Conservation (phyloP, 306 rosid genomes). For the Pueraria montana region DNA sequence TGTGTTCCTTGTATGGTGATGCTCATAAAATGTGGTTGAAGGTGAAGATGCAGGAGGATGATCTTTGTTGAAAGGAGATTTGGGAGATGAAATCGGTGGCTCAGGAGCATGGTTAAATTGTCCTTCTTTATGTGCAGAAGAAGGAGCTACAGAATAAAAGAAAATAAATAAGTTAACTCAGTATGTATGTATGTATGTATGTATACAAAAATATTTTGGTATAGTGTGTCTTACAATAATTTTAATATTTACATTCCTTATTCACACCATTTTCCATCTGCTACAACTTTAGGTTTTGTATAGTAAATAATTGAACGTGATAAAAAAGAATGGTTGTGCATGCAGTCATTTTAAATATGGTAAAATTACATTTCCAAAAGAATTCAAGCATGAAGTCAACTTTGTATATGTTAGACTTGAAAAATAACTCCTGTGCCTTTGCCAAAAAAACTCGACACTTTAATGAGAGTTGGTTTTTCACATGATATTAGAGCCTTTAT, state of each 20-base stretch:
- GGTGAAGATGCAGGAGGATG: constrained; percentile 70
- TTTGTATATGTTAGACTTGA: not conserved
- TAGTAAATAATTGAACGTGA: constrained; percentile 7
- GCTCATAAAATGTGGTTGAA: constrained; percentile 56
- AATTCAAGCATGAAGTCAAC: constrained; percentile 25
- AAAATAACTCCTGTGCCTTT: not conserved
- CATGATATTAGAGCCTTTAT: constrained; percentile 2
- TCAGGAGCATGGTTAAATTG: constrained; percentile 57
- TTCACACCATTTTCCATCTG: constrained; percentile 2
- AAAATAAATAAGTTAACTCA: constrained; percentile 32
- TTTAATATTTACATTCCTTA: constrained; percentile 22
- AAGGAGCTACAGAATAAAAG: constrained; percentile 64
- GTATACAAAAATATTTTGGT: not conserved
- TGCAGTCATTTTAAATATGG: not conserved
- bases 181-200: not conserved
- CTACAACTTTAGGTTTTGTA: constrained; percentile 8
- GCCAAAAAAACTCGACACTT: not conserved
- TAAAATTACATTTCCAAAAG: constrained; percentile 17
- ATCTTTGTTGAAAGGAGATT: constrained; percentile 56
- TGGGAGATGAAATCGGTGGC: constrained; percentile 58
- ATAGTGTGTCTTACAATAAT: constrained; percentile 4
- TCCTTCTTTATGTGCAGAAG: constrained; percentile 56
- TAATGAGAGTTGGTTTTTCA: not conserved
- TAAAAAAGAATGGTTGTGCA: constrained; percentile 11
- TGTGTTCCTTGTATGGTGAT: constrained; percentile 61